Conservation (phyloP, 2,329 filamentous ascomycete genomes). For the Colletotrichum gloeosporioides region DNA sequence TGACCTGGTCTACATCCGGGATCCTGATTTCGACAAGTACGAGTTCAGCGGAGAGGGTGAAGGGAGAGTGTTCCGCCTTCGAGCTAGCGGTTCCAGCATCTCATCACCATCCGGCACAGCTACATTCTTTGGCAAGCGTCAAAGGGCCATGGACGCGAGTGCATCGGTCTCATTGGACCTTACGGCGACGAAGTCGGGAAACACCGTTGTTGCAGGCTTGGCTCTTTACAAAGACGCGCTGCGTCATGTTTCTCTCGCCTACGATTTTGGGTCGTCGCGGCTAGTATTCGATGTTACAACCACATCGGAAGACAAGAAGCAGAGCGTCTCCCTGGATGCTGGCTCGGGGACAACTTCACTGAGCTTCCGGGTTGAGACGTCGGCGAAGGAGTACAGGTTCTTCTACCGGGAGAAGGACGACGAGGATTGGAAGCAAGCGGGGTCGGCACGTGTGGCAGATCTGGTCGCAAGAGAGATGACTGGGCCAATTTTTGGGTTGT, state of each 20-base stretch:
- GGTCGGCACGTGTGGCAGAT: slow-evolving; percentile 28
- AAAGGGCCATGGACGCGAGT: background rate
- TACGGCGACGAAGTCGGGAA: background rate
- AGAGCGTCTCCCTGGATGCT: background rate
- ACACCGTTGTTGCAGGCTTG: background rate
- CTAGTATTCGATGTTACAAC: background rate
- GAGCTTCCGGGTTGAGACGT: background rate
- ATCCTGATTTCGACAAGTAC: background rate
- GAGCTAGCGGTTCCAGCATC: background rate
- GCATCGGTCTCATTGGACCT: background rate
- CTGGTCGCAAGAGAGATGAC: slow-evolving; percentile 37
- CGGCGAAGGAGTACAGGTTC: background rate
- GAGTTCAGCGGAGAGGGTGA: background rate
- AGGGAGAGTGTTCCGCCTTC: fast-evolving
- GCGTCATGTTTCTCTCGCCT: background rate
- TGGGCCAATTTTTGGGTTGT: slow-evolving; percentile 35
- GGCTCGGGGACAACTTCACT: background rate
- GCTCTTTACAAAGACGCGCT: slow-evolving; percentile 13
- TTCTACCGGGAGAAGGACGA: background rate
- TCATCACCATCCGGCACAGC: background rate
- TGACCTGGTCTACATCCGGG: background rate
- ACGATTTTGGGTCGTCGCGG: background rate
- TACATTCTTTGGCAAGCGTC: slow-evolving; percentile 2
- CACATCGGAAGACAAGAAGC: background rate
- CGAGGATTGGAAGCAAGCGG: background rate